Evolutionary conservation across 345 rosid species (phyloP).

Genomic region (Linum tenue): DNA sequence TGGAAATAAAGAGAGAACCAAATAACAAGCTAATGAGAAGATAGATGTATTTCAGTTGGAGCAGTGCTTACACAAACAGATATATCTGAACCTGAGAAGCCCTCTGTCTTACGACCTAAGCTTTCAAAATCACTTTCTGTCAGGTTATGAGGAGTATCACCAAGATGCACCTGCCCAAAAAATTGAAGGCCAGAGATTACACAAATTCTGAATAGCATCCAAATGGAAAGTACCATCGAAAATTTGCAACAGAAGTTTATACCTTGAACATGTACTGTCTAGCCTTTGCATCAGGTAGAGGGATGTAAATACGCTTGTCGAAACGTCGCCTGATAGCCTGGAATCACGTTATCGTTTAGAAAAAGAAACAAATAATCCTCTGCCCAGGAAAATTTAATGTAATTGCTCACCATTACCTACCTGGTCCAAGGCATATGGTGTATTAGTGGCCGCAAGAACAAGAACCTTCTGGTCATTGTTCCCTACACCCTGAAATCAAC

Average conservation of each 20-base stretch:
- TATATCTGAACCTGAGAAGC: slow-evolving; percentile 93
- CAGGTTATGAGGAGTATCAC: slow-evolving; percentile 90
- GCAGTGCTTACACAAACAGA: slow-evolving; percentile 72
- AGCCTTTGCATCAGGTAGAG: slow-evolving; percentile 88
- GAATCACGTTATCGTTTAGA: slow-evolving; percentile 23
- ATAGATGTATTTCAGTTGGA: neutral
- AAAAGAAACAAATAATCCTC: slow-evolving; percentile 6
- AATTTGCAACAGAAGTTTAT: slow-evolving; percentile 7
- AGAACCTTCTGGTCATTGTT: slow-evolving; percentile 86
- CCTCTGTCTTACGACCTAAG: slow-evolving; percentile 70
- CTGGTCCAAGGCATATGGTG: slow-evolving; percentile 94
- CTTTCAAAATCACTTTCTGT: slow-evolving; percentile 77
- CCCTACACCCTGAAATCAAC: slow-evolving; percentile 67
- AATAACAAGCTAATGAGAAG: neutral
- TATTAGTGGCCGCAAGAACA: slow-evolving; percentile 89
- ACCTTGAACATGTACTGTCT: slow-evolving; percentile 93
- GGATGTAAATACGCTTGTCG: slow-evolving; percentile 94
- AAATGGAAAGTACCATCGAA: neutral
- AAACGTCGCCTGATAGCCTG: slow-evolving; percentile 93
- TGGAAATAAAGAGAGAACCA: neutral
- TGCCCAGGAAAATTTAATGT: slow-evolving; percentile 9
- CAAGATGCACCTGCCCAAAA: slow-evolving; percentile 68
- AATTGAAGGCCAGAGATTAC: slow-evolving; percentile 1
- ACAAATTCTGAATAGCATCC: neutral
- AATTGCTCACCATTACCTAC: slow-evolving; percentile 18